Evolutionary conservation across 2,329 filamentous ascomycete species (phyloP).

Genomic region (Monosporascus sp.): DNA sequence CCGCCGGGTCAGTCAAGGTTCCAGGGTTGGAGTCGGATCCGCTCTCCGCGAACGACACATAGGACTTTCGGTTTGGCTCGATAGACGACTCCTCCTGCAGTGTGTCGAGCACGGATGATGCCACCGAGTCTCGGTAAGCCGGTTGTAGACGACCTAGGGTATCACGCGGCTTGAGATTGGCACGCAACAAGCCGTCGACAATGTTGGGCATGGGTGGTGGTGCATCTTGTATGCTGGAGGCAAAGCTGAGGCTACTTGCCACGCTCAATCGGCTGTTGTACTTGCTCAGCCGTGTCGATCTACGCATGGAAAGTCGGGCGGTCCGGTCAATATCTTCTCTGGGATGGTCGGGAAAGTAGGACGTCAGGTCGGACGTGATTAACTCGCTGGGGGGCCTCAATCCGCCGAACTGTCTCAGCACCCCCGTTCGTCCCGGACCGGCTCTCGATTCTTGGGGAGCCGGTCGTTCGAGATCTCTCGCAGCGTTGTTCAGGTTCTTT

Average conservation of each 20-base stretch:
- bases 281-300: slow-evolving; percentile 85
- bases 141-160: slow-evolving; percentile 43
- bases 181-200: slow-evolving; percentile 82
- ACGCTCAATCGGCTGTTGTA: slow-evolving; percentile 91
- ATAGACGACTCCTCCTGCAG: slow-evolving; percentile 84
- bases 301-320: slow-evolving; percentile 83
- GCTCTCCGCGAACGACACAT: slow-evolving; percentile 81
- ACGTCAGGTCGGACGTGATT: slow-evolving; percentile 92
- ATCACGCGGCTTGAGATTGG: slow-evolving; percentile 42
- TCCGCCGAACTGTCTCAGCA: slow-evolving; percentile 80
- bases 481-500: slow-evolving; percentile 56
- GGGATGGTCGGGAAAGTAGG: slow-evolving; percentile 94
- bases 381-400: slow-evolving; percentile 92
- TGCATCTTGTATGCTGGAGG: slow-evolving; percentile 86
- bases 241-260: slow-evolving; percentile 87
- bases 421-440: slow-evolving; percentile 43
- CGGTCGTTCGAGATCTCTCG: slow-evolving; percentile 53
- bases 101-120: slow-evolving; percentile 83
- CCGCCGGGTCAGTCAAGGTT: slow-evolving; percentile 70
- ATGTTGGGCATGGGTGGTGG: slow-evolving; percentile 95
- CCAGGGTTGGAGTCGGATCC: slow-evolving; percentile 65
- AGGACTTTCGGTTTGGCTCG: slow-evolving; percentile 89
- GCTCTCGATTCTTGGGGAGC: slow-evolving; percentile 41
- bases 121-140: slow-evolving; percentile 77
- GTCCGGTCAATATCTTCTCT: slow-evolving; percentile 94